Base-by-base conservation (phyloP, 1,284 basidiomycete genomes). In the Boletus smithii region DNA sequence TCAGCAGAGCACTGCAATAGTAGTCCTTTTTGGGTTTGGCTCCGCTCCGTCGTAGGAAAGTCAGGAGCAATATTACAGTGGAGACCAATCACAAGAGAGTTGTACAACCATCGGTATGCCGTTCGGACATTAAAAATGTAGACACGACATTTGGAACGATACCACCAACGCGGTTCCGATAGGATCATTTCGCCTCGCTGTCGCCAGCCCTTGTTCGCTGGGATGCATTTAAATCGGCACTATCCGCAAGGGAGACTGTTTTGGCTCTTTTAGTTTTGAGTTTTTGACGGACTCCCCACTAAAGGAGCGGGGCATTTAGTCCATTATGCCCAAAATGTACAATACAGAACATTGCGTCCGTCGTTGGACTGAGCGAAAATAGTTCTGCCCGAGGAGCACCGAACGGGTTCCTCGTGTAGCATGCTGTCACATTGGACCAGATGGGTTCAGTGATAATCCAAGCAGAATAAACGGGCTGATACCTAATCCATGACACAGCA, bases 221-320 rank as follows among this genome's bases (percentile, higher is more conserved):
- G 53, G 43, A 40, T 48, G 39, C 36, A 46, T 54, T 50, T 43
- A 42, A 33, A 39, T 54, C 60, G 53, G 55, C 49, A 39, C 38
- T 39, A 42, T 34, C 53, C 59, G 53, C 41, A 53, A 59, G 44
- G 53, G 61, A 50, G 51, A 50, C 52, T 50, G 46, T 50, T 64
- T 69, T 69, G 59, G 59, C 63, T 68, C 60, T 65, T 63, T 65
- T 42, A 26, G 64, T 66, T 65, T 69, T 55, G 53, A 41, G 59
- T 53, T 65, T 65, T 69, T 68, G 48, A 53, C 58, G 42, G 44
- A 51, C 46, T 45, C 50, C 49, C 61, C 52, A 42, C 57, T 46
- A 45, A 49, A 50, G 47, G 39, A 53, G 48, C 50, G 54, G 53
- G 22, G 23, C 18, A 59, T 49, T 57, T 53, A 38, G 42, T 45